These are phyloP conservation scores for Hypsizygus ulmarius DNA, from an alignment of 1,284 basidiomycete species.

Conservation along the genomic window DNA sequence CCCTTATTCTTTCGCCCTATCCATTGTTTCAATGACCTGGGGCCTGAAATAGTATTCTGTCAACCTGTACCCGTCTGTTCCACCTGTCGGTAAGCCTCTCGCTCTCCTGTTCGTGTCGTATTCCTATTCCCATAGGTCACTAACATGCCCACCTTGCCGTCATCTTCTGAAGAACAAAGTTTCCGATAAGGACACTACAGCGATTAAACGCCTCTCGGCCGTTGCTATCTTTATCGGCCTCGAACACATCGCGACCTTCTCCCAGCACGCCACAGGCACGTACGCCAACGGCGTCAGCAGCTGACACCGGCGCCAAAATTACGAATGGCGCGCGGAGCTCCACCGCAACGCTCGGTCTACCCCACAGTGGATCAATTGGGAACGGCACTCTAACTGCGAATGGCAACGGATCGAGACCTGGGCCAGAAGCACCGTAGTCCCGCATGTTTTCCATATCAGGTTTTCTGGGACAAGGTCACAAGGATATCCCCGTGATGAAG, in stretches of 20 bases:
- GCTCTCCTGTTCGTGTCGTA: conserved; percentile 6
- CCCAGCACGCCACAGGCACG: conserved; percentile 23
- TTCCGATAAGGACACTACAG: conserved; percentile 85
- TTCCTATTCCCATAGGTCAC: too few species aligned
- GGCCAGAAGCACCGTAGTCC: background rate
- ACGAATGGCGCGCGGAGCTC: conserved; percentile 11
- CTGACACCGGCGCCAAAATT: background rate
- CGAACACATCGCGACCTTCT: conserved; percentile 15
- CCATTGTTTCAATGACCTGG: conserved; percentile 7
- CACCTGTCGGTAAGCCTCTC: conserved; percentile 73
- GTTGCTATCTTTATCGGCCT: conserved; percentile 13
- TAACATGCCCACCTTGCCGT: conserved; percentile 6
- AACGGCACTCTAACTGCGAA: conserved; percentile 8
- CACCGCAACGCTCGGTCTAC: conserved; percentile 5
- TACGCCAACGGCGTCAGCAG: conserved; percentile 4
- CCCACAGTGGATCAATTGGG: conserved; percentile 13
- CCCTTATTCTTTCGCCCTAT: background rate
- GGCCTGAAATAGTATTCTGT: conserved; percentile 71
- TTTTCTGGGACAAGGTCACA: conserved; percentile 22
- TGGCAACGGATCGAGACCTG: conserved; percentile 6
- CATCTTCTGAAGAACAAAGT: conserved; percentile 69
- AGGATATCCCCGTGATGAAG: conserved; percentile 51
- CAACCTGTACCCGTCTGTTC: conserved; percentile 90
- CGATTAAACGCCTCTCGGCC: conserved; percentile 66
- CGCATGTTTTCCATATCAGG: too few species aligned